Evolutionary conservation across 352 stramenopile genomes (phyloP).

Genomic region (Saprolegnia parasitica): DNA sequence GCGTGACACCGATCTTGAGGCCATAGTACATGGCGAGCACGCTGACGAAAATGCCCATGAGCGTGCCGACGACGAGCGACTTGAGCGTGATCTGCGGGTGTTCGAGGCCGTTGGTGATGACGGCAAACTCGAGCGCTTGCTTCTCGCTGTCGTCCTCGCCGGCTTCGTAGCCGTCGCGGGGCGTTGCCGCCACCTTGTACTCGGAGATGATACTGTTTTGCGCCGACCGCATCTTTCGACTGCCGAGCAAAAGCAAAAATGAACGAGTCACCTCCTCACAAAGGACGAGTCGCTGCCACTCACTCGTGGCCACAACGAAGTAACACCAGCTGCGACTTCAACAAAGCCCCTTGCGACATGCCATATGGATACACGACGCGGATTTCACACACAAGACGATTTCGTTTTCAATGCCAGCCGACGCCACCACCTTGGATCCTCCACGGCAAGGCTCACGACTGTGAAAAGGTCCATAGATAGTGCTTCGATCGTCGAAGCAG

Average conservation of each 20-base stretch:
- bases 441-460: background rate
- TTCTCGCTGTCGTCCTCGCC: background rate
- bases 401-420: constrained; percentile 1
- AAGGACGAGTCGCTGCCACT: too few species aligned
- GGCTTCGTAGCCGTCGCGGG: background rate
- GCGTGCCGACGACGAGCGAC: constrained; percentile 11
- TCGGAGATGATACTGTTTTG: constrained; percentile 10
- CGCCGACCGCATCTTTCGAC: constrained; percentile 2
- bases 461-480: too few species aligned
- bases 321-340: background rate
- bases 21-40: constrained; percentile 27
- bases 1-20: constrained; percentile 25
- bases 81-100: constrained; percentile 20
- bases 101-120: background rate
- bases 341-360: background rate
- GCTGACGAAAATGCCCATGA: constrained; percentile 15
- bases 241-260: background rate
- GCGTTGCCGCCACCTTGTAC: constrained; percentile 7
- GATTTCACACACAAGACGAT: background rate
- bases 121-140: constrained; percentile 1
- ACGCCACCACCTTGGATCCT: too few species aligned
- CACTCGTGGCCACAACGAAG: too few species aligned
- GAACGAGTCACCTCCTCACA: background rate
- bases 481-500: background rate
- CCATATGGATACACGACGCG: background rate